Percentiles rank a stretch among this genome's conserved stretches.
phyloP scores from a whole-genome alignment of 2,329 filamentous ascomycete species.

The Pyrenophora seminiperda region DNA sequence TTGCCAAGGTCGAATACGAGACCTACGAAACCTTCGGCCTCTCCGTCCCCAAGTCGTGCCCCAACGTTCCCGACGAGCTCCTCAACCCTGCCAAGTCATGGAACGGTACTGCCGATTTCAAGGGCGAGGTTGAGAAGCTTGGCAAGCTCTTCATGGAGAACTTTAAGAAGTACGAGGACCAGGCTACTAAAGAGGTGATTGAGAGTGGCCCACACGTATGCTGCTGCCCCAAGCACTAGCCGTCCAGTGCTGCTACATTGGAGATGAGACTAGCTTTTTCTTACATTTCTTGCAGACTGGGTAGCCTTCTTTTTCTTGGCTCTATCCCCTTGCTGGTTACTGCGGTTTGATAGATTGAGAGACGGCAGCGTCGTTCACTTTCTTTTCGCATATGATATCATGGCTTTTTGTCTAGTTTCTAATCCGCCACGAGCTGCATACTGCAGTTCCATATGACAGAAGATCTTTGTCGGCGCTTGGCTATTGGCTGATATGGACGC shows the following conservation, averaged over 20 bases:
- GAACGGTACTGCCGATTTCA: slow-evolving; percentile 84
- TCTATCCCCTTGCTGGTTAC: no score
- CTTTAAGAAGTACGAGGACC: slow-evolving; percentile 91
- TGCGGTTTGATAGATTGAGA: no score
- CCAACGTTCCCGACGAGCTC: slow-evolving; percentile 85
- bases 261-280: neutral
- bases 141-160: slow-evolving; percentile 91
- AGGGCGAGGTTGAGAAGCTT: slow-evolving; percentile 86
- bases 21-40: slow-evolving; percentile 97
- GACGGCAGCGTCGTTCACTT: no score
- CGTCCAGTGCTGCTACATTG: neutral
- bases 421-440: no score
- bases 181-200: slow-evolving; percentile 63
- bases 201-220: slow-evolving; percentile 53
- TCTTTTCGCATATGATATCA: no score
- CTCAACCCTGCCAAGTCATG: slow-evolving; percentile 94
- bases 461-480: no score
- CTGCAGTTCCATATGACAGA: no score
- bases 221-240: slow-evolving; percentile 45
- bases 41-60: slow-evolving; percentile 88
- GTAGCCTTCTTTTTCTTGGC: neutral
- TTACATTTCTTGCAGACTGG: slow-evolving; percentile 18
- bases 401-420: no score
- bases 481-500: no score
- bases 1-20: slow-evolving; percentile 92